Evolutionary conservation across 108 stramenopile genomes (phyloP), one percentile per base, ranked within the genome.

Genomic region (Fistulifera pelliculosa): DNA sequence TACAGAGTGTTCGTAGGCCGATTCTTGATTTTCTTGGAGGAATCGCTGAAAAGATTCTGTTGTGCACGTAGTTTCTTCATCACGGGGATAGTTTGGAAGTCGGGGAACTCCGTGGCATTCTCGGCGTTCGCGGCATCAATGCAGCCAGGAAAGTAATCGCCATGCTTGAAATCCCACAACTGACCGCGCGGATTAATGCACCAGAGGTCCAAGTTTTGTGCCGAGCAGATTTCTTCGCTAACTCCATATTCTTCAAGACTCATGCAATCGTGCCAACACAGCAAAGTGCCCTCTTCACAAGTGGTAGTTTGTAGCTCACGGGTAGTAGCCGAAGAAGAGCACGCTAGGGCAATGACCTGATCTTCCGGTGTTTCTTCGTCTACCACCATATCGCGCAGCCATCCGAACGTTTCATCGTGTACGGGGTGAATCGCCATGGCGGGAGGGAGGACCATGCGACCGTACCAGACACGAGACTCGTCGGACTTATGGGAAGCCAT

Each of bases 201-300:
- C 45, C 62, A 49, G 41, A 92, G 41, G 31, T 60, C 57, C 22
- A 80, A 60, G 23, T 60, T 69, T 35, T 74, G 68, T 15, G 61
- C 72, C 14, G 41, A 50, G 43, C 91, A 93, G 14, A 68, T 66
- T 8, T 75, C 70, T 13, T 61, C 57, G 47, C 25, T 70, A 47
- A 80, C 70, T 8, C 56, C 53, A 35, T 56, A 59, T 2, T 83
- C 81, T 15, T 59, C 45, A 11, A 80, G 57, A 28, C 59, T 27
- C 76, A 79, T 73, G 70, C 91, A 93, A 14, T 70, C 63, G 41
- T 77, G 79, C 91, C 91, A 93, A 65, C 91, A 93, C 50, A 68
- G 80, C 31, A 75, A 21, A 53, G 71, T 47, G 42, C 72, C 67
- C 38, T 69, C 69, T 22, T 78, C 71, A 62, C 90, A 92, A n/a